Conservation (phyloP, 208 protist genomes). For the Wallacemonas sp. region DNA sequence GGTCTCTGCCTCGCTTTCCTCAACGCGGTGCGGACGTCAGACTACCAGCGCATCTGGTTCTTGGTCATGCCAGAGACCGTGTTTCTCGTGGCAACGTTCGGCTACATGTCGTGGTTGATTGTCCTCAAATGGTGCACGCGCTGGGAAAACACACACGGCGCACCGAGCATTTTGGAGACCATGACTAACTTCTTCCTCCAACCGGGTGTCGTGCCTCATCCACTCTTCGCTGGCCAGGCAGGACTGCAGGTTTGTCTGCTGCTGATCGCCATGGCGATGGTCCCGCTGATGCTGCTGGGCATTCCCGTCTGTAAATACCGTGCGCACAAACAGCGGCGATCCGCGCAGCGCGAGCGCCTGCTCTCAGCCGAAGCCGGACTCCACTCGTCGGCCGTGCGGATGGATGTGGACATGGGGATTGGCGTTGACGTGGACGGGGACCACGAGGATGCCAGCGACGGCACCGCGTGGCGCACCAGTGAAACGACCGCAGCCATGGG, state of each 20-base stretch:
- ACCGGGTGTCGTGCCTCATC: slow-evolving; percentile 71
- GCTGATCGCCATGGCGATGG: slow-evolving; percentile 59
- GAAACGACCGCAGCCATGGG: no score
- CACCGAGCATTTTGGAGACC: slow-evolving; percentile 86
- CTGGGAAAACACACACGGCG: slow-evolving; percentile 86
- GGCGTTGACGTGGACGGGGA: slow-evolving; percentile 21
- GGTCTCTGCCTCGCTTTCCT: slow-evolving; percentile 97
- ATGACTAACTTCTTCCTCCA: slow-evolving; percentile 94
- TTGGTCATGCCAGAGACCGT: slow-evolving; percentile 97
- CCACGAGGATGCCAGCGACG: slow-evolving; percentile 55
- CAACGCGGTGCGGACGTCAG: slow-evolving; percentile 78
- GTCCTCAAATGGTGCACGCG: slow-evolving; percentile 96
- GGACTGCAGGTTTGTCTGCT: slow-evolving; percentile 84
- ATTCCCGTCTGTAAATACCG: slow-evolving; percentile 49
- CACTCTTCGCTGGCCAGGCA: slow-evolving; percentile 79
- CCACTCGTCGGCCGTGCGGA: no score
- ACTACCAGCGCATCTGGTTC: no score
- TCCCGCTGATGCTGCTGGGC: slow-evolving; percentile 79
- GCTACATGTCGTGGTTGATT: slow-evolving; percentile 97
- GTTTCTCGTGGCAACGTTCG: slow-evolving; percentile 95
- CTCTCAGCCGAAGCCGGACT: no score
- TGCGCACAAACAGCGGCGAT: slow-evolving; percentile 35
- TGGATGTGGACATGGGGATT: no score
- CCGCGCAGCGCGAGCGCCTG: slow-evolving; percentile 17
- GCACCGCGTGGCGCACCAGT: no score